These are phyloP conservation scores for Vitis rotundifolia DNA, from an alignment of 164 flowering plant species.

Conservation along the genomic window DNA sequence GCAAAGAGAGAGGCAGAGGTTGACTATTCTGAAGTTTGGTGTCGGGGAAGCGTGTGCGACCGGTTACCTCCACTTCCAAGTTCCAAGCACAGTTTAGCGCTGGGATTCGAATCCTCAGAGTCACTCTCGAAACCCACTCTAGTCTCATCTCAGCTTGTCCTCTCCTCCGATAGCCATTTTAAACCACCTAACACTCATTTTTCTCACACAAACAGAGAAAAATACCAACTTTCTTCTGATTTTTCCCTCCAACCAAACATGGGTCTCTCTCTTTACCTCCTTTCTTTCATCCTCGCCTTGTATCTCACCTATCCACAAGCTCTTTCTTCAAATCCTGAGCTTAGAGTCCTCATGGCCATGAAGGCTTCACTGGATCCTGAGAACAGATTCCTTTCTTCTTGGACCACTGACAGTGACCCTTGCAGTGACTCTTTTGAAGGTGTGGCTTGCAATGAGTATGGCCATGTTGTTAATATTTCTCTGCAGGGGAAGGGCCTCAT, in stretches of 20 bases:
- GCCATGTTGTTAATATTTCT: conserved; percentile 79
- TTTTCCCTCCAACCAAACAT: conserved; percentile 20
- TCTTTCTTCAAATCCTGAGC: conserved; percentile 41
- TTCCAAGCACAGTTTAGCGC: background rate
- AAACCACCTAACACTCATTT: conserved; percentile 1
- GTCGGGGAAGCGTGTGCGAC: background rate
- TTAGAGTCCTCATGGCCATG: conserved; percentile 56
- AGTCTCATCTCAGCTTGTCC: background rate
- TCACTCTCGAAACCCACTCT: background rate
- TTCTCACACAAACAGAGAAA: conserved; percentile 1
- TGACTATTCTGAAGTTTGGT: background rate
- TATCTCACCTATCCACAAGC: conserved; percentile 1
- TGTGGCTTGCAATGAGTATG: conserved; percentile 72
- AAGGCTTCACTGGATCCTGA: conserved; percentile 76
- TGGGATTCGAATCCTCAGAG: background rate
- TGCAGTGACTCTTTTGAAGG: conserved; percentile 77
- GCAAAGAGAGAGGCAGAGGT: background rate
- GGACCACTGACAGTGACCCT: conserved; percentile 52
- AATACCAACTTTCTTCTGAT: background rate
- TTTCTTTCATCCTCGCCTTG: conserved; percentile 13
- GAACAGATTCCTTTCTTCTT: conserved; percentile 56
- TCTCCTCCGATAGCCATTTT: background rate
- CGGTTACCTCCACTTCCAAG: background rate
- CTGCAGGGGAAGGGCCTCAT: conserved; percentile 81
- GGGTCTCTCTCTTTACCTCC: conserved; percentile 6